These are phyloP conservation scores for Rhizophlyctis rosea DNA, from an alignment of 192 early-diverging fungal species.

Conservation along the genomic window DNA sequence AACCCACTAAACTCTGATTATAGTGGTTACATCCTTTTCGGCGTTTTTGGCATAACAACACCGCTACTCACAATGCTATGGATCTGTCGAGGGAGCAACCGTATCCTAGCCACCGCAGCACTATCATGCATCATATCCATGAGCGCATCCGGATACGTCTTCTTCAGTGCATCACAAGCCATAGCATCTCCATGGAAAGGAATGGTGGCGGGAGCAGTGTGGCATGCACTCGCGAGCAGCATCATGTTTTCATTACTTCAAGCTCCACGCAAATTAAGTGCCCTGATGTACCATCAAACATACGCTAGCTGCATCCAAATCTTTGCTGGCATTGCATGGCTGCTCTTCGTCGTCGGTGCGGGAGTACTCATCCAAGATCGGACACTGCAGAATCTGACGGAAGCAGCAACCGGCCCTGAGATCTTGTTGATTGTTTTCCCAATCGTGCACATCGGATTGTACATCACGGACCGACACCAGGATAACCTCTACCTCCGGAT, in stretches of 20 bases:
- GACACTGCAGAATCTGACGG: background rate
- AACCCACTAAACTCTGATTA: background rate
- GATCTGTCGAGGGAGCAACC: background rate
- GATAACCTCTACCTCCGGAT: background rate
- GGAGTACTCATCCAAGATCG: conserved; percentile 1
- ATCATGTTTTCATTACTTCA: background rate
- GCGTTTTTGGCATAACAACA: background rate
- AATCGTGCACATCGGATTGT: background rate
- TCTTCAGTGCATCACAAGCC: background rate
- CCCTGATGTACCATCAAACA: background rate
- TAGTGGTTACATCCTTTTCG: background rate
- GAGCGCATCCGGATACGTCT: background rate
- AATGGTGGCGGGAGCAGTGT: background rate
- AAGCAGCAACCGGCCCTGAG: conserved; percentile 2
- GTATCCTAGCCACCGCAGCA: background rate
- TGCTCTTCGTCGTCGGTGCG: conserved; percentile 2
- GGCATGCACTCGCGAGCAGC: background rate
- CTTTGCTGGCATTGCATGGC: background rate
- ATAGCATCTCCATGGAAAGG: background rate
- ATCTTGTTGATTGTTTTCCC: background rate
- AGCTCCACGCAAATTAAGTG: background rate
- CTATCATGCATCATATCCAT: background rate
- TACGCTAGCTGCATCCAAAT: conserved; percentile 1
- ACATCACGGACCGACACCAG: background rate
- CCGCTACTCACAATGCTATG: background rate